Evolutionary conservation across 805 yeast species (phyloP), one percentile per base, ranked within the genome.

Genomic region (Kockiozyma suomiensis): DNA sequence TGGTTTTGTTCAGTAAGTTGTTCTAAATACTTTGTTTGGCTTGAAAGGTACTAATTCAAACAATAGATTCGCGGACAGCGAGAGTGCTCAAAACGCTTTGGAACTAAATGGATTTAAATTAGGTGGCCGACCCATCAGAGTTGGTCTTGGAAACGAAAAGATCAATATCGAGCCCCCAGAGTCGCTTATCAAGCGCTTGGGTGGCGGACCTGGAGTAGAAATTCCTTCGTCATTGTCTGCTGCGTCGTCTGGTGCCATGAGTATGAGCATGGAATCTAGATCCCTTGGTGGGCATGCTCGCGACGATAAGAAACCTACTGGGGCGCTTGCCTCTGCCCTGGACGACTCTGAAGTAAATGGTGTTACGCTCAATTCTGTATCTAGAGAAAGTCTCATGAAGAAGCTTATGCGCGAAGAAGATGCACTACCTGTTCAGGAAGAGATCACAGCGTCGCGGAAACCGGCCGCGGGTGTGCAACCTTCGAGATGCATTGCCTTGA

Each of bases 1-100:
- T 73, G 94, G 90, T 0, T 90, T 90, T 69, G 79, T 90, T 15
- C 85, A 86, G 73, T 90, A 64, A 35, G 69, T 54, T 35, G 15
- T 8, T 12, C 21, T 30, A 30, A 69, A 54, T 47, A 33, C 12
- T 26, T 23, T 54, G 23, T 23, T 43, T 25, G 12, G 17, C 13
- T 37, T 30, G 33, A 43, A 33, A 35, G 13, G 25, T 23, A 19
- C 53, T 46, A 23, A 32, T 40, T 6, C 13, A 13, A 6, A 23
- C 6, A 15, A 40, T 37, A 47, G 66, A 42, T 56, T 61, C 50
- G 55, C 56, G 21, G 58, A 57, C 32, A 35, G 19, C 40, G 58
- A 54, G 46, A 62, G 63, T 33, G 74, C 74, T 6, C 58, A 61
- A 25, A 55, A 57, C 41, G 75, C 74, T 2, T 40, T 69, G n/a